Evolutionary conservation across 179 eudicot species (phyloP), one percentile per base, ranked within the genome.

Genomic region (Amaranthus tricolor): DNA sequence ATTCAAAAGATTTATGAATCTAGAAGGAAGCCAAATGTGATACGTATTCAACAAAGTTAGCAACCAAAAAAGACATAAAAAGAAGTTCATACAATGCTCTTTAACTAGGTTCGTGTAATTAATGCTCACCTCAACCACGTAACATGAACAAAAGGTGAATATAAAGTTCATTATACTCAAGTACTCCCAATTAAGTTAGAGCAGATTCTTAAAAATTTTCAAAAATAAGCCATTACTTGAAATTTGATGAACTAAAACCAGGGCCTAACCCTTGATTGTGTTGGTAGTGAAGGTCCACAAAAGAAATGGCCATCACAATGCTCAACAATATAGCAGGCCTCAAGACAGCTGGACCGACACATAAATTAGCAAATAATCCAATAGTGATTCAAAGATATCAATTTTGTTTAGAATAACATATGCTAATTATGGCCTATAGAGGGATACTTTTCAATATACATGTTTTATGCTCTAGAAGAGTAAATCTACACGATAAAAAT

Each of bases 1-100:
- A 65, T 45, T 49, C 60, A 75, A 40, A 24, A 69, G 17, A 64
- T 52, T 40, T 52, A 59, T 19, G 20, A 44, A 45, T 44, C 72
- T 48, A 66, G 68, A 73, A 62, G 68, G 67, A 45, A 71, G 55
- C 31, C 9, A 58, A 72, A 48, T 9, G 48, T n/a, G 17, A 21
- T 10, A 16, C 67, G 3, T 47, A n/a, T 14, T 66, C 71, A 75
- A 48, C 49, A 47, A 66, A 65, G 48, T 16, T n/a, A 20, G 44
- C 43, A 19, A 14, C 59, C 45, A 21, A 52, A 62, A 57, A 45
- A 62, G 48, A 60, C 48, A 17, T 24, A 64, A 12, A 13, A 16
- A 43, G 7, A 16, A 44, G 21, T 48, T 48, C 9, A 56, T 5
- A 68, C 67, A 58, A 43, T 40, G 53, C 50, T 66, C 49, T 66